Base-by-base conservation (phyloP, 75 land plant genomes). In the Selaginella tamariscina region DNA sequence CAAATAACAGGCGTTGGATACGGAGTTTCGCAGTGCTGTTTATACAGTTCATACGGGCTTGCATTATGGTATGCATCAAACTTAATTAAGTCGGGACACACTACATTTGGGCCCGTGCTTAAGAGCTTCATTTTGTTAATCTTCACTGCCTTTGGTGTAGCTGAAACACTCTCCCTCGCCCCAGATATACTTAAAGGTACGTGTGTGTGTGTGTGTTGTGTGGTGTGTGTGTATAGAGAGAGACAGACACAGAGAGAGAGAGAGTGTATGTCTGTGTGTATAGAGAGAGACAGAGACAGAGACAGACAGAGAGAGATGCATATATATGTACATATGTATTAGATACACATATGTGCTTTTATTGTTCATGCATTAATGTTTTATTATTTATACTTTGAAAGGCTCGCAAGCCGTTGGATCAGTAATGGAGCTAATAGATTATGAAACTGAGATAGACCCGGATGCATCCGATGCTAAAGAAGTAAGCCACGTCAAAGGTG, bases 71-170 rank as follows among this genome's bases (percentile, higher is more conserved):
- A 84, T 31, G 91, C 88, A 15, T 89, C 96, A 21, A 82, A 74
- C 23, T 65, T 93, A 32, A 85, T 93, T 75, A 80, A 77, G 56
- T 71, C 80, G 30, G 90, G 74, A 54, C 70, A 84, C 23, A 78
- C 96, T 24, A 70, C 82, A 32, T 93, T 93, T 44, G 83, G 81
- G 65, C 80, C 85, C 0, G 82, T 90, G n/a, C 79, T 89, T 83
- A 90, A 93, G 32, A 76, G 84, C 56, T 93, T 93, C 76, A 82
- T 90, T 85, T 86, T 93, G n/a, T 72, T 93, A 66, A 86, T 93
- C 33, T 82, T 93, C 27, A 93, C 91, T 13, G 96, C 91, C 5
- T 70, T 93, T 24, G 96, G 86, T 26, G 88, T 93, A 74, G 96
- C 86, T 5, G 96, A 93, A 69, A 86, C 86, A 0, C 70, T 93